These are phyloP conservation scores for Penicillium alfredii DNA, from an alignment of 495 filamentous ascomycete species.

Conservation along the genomic window DNA sequence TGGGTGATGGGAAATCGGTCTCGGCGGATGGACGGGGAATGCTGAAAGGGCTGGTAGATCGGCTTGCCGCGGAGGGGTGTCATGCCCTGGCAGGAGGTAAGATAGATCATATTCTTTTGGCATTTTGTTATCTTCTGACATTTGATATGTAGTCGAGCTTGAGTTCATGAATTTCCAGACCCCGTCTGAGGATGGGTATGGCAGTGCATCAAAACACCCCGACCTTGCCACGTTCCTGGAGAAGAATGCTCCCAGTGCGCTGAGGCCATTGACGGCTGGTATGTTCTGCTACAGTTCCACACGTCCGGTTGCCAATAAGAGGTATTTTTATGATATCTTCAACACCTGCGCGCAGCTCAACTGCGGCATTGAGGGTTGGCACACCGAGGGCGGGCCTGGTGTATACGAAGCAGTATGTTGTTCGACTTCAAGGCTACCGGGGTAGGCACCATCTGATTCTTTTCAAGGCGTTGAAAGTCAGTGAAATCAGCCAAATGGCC, in stretches of 20 bases:
- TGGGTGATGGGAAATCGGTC: slow-evolving; percentile 48
- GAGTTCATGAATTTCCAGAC: slow-evolving; percentile 88
- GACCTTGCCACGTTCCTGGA: slow-evolving; percentile 63
- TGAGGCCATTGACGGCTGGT: slow-evolving; percentile 74
- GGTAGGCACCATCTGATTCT: slow-evolving; percentile 2
- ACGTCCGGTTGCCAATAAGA: slow-evolving; percentile 76
- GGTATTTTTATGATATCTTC: slow-evolving; percentile 87
- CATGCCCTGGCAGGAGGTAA: slow-evolving; percentile 83
- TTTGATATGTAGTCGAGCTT: slow-evolving; percentile 63
- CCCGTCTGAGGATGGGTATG: slow-evolving; percentile 42
- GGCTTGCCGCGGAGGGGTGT: slow-evolving; percentile 52
- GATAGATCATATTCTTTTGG: neutral
- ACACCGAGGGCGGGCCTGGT: slow-evolving; percentile 85
- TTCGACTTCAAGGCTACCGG: neutral
- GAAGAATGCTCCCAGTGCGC: slow-evolving; percentile 56
- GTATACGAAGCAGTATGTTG: slow-evolving; percentile 73
- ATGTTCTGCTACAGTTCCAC: slow-evolving; percentile 94
- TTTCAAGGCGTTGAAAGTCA: slow-evolving; percentile 59
- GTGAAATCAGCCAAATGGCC: slow-evolving; percentile 70
- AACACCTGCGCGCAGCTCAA: slow-evolving; percentile 66
- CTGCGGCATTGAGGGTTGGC: slow-evolving; percentile 84
- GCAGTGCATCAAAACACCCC: slow-evolving; percentile 45
- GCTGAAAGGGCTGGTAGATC: slow-evolving; percentile 57
- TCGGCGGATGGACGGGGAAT: slow-evolving; percentile 72
- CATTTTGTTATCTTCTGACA: neutral